A percentile compares a stretch with the other conserved stretches of the same genome.
phyloP scores from a whole-genome alignment of 805 yeast genomes.

The Candida incommunis region DNA sequence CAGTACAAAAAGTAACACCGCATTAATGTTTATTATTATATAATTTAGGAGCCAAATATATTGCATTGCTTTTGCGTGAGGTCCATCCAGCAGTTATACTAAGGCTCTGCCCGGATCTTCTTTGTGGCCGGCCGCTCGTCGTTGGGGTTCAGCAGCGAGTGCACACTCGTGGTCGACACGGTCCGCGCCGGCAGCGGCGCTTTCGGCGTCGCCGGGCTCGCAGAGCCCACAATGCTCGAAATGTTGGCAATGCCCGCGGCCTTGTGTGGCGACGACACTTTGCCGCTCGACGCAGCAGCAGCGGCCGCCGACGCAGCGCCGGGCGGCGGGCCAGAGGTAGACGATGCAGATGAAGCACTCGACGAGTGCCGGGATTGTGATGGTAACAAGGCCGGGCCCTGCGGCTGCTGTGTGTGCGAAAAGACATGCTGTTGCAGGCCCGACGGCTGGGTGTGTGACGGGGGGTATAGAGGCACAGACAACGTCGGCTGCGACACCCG shows the following conservation, averaged over 20 bases:
- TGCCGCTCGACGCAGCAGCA: background rate
- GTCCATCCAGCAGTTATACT: background rate
- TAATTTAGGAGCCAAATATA: background rate
- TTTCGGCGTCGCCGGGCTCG: background rate
- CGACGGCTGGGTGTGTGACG: background rate
- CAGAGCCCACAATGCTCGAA: too few species aligned
- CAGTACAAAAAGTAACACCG: conserved; percentile 7
- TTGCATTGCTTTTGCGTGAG: background rate
- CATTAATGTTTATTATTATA: too few species aligned
- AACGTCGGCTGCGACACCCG: conserved; percentile 2
- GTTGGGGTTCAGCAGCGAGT: conserved; percentile 11
- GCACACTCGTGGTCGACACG: conserved; percentile 6
- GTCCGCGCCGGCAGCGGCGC: conserved; percentile 1
- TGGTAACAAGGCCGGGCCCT: background rate
- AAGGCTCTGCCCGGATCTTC: background rate
- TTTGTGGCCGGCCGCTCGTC: background rate
- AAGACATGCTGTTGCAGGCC: background rate
- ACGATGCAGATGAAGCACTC: background rate
- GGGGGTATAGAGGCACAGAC: background rate
- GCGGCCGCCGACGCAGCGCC: background rate
- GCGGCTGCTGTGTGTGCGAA: background rate
- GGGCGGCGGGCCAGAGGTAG: background rate
- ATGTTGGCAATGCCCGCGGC: background rate
- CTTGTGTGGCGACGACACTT: conserved; percentile 1
- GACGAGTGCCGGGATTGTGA: background rate